phyloP scores from a whole-genome alignment of 306 rosid species.

The Glycine latifolia region DNA sequence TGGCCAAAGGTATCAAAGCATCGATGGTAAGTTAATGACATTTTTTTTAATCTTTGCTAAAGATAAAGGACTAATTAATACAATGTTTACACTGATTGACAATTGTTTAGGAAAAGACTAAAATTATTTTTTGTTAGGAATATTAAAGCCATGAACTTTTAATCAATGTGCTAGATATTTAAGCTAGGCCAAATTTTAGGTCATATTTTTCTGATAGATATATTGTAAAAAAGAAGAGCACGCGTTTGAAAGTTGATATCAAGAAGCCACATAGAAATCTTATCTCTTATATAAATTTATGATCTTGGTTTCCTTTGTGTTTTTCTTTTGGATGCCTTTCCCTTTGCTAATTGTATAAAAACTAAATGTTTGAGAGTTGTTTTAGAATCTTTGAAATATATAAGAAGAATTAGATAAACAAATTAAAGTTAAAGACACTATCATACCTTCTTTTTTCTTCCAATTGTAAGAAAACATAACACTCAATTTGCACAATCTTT shows the following conservation, averaged over 20 bases:
- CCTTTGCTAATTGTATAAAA: constrained; percentile 40
- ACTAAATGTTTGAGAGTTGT: constrained; percentile 29
- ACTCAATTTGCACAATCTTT: constrained; percentile 33
- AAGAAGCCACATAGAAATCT: constrained; percentile 30
- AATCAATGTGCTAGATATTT: neutral
- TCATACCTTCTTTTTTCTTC: neutral
- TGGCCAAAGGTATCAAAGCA: neutral
- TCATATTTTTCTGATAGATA: constrained; percentile 22
- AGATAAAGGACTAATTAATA: neutral
- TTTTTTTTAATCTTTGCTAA: neutral
- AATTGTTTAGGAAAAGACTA: constrained; percentile 6
- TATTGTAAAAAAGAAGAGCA: constrained; percentile 6
- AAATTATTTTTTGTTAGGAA: neutral
- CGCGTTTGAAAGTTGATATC: constrained; percentile 35
- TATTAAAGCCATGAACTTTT: neutral
- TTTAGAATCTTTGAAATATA: constrained; percentile 2
- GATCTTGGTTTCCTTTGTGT: neutral
- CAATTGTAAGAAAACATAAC: neutral
- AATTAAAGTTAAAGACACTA: constrained; percentile 27
- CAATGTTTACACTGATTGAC: neutral
- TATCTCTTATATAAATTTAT: constrained; percentile 39
- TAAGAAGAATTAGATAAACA: neutral
- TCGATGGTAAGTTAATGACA: neutral
- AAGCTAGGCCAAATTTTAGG: neutral
- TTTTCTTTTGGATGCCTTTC: neutral